Base-by-base conservation (phyloP, 768 basidiomycete genomes). In the Leccinum pellstonianum region DNA sequence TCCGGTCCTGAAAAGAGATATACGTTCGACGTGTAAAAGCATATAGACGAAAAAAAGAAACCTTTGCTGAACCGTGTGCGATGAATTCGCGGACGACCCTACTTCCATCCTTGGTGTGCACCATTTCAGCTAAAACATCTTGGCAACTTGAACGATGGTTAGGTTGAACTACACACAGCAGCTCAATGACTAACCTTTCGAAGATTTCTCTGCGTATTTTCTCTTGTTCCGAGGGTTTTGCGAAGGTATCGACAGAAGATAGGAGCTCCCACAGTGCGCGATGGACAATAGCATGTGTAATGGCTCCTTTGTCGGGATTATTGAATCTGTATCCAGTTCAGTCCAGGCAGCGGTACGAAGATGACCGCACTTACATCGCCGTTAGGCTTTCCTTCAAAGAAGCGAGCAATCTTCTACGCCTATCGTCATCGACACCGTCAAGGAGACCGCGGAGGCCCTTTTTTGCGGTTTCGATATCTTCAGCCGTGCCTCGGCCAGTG, bases 101-200 rank as follows among this genome's bases (percentile, higher is more conserved):
- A 59, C 92, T 91, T 19, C 95, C 95, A 65, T 96, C 91, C 68
- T 86, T 93, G 15, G 95, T 98, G 68, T 98, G 95, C 0, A 95
- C 92, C 82, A 96, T 91, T 69, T 97, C 95, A 0, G 94, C 88
- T 7, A 96, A 77, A 19, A 88, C 81, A 46, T 96, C 94, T 62
- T 92, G 86, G 65, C 90, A 91, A 54, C 91, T 93, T 31, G 62
- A 33, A 41, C 21, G 33, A 49, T 15, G 0, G 21, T 65, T 11
- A 68, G 49, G 2, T 19, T 57, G n/a, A 3, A n/a, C 46, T 1
- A 52, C 15, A 2, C 21, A 48, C 25, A 37, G 12, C 29, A n/a
- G 12, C 10, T 12, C n/a, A 23, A 15, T 12, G 19, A 56, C 12
- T n/a, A 5, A 93, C 87, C 79, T 86, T 66, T 95, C 92, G 41